These are phyloP conservation scores for Phytophthora hibernalis DNA, from an alignment of 352 stramenopile species.

Conservation along the genomic window DNA sequence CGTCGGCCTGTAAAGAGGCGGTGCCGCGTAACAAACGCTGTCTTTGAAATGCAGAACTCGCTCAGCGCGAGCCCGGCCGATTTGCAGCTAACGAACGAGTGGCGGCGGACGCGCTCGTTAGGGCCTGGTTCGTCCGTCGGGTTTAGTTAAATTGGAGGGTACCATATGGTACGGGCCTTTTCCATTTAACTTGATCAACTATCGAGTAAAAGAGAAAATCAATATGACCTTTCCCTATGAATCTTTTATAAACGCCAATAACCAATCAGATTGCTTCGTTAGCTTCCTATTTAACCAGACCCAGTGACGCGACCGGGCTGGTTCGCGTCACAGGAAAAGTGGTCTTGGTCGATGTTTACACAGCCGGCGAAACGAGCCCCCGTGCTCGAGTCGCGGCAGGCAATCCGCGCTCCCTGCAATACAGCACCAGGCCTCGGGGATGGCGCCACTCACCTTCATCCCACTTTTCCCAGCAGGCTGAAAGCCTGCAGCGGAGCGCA, in stretches of 20 bases:
- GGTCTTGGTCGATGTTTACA: conserved; percentile 32
- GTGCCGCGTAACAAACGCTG: conserved; percentile 6
- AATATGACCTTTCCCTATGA: too few relatives aligned
- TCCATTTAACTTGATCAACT: too few relatives aligned
- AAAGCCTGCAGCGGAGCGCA: conserved; percentile 2
- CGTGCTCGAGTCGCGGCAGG: conserved; percentile 5
- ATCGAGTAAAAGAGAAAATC: too few relatives aligned
- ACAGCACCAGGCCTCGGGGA: conserved; percentile 23
- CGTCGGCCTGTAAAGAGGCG: conserved; percentile 14
- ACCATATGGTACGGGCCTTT: too few relatives aligned
- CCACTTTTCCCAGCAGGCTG: conserved; percentile 20
- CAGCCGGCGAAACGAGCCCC: neutral
- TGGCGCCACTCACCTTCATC: conserved; percentile 42
- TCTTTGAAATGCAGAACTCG: neutral
- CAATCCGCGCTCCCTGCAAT: conserved; percentile 19
- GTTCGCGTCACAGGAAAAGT: too few relatives aligned
- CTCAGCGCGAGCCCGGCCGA: conserved; percentile 4
- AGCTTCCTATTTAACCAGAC: too few relatives aligned
- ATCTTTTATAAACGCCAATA: too few relatives aligned
- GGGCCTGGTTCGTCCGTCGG: too few relatives aligned
- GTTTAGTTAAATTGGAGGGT: too few relatives aligned
- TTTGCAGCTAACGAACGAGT: conserved; percentile 27
- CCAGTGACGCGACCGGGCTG: too few relatives aligned
- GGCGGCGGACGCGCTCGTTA: conserved; percentile 4
- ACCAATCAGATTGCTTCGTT: too few relatives aligned